Conservation (phyloP, 108 stramenopile genomes). For the Thalassiosira profunda region DNA sequence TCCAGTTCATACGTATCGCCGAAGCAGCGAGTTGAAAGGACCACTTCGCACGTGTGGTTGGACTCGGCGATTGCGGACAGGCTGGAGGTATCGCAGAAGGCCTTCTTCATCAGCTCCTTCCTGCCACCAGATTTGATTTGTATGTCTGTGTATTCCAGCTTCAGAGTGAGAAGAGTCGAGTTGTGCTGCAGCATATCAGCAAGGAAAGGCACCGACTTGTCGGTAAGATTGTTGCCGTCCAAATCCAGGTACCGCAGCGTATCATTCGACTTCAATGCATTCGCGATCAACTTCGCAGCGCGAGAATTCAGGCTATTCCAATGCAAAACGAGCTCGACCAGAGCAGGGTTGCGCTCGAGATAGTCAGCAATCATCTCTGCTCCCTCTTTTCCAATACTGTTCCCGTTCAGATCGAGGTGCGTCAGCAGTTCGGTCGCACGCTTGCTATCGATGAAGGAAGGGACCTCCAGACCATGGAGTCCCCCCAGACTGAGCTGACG, state of each 20-base stretch:
- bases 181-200: neutral
- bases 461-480: neutral
- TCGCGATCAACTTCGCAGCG: too few species aligned
- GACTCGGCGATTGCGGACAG: neutral
- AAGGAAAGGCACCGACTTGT: neutral
- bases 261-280: neutral
- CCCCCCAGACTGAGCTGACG: neutral
- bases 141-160: neutral
- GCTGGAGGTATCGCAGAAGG: neutral
- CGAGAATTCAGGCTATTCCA: too few species aligned
- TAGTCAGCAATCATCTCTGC: neutral
- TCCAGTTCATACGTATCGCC: neutral
- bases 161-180: neutral
- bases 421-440: neutral
- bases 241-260: neutral
- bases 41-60: neutral
- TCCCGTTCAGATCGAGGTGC: constrained; percentile 10
- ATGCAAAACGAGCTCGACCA: neutral
- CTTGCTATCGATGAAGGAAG: neutral
- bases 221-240: neutral
- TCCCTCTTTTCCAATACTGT: constrained; percentile 1
- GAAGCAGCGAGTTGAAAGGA: neutral
- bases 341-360: neutral
- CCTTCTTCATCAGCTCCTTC: neutral
- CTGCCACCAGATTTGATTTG: neutral